phyloP scores from a whole-genome alignment of 331 rosid genomes.

The Quercus lobata region DNA sequence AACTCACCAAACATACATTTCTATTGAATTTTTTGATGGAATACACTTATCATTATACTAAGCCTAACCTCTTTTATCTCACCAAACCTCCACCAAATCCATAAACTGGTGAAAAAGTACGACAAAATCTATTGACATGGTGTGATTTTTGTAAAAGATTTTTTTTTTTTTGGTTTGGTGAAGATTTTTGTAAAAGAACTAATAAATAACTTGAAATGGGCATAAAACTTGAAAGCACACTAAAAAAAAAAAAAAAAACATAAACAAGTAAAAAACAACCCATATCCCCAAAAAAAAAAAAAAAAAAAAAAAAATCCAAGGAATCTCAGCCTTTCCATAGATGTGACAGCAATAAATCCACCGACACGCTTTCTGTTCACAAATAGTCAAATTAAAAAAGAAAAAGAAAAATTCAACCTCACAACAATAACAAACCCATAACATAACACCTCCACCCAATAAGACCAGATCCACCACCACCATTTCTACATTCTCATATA shows the following conservation, averaged over 20 bases:
- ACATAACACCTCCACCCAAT: neutral
- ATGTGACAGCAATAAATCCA: neutral
- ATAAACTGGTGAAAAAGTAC: too few relatives aligned
- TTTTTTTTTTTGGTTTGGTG: too few relatives aligned
- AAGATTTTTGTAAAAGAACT: too few relatives aligned
- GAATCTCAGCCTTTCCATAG: neutral
- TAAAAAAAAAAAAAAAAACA: neutral
- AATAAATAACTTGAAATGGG: neutral
- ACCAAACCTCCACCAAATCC: too few relatives aligned
- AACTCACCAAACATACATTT: too few relatives aligned
- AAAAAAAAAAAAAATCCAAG: neutral
- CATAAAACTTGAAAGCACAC: neutral
- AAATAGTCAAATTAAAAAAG: neutral
- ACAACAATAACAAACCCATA: neutral
- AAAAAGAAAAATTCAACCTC: neutral
- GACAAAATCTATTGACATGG: too few relatives aligned
- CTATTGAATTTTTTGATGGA: too few relatives aligned
- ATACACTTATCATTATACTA: rapidly evolving
- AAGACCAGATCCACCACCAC: conserved; percentile 11
- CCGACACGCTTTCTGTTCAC: conserved; percentile 6
- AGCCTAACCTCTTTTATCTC: too few relatives aligned
- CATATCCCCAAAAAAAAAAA: neutral
- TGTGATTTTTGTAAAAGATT: too few relatives aligned
- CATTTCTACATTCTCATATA: neutral
- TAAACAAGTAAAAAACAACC: neutral